Conservation (phyloP, 345 rosid species). For the Sapria himalayana region DNA sequence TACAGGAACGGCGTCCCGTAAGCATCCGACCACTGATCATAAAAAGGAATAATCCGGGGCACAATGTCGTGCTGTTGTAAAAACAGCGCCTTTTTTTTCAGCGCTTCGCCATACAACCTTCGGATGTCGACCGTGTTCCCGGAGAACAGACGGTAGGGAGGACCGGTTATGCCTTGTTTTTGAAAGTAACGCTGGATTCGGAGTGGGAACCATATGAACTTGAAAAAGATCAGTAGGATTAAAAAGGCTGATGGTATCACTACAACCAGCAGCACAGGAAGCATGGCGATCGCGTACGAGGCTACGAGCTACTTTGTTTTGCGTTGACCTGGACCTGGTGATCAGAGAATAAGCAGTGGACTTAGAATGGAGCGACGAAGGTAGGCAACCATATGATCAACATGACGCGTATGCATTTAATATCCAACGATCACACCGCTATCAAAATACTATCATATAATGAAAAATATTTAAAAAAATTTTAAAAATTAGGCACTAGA, state of each 20-base stretch:
- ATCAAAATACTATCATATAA: too few species aligned
- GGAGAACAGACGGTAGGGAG: slow-evolving; percentile 27
- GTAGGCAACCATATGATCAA: too few species aligned
- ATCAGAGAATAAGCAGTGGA: too few species aligned
- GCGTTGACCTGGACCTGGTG: too few species aligned
- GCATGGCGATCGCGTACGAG: too few species aligned
- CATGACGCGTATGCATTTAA: too few species aligned
- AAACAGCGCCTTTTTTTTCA: slow-evolving; percentile 18
- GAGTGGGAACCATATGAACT: slow-evolving; percentile 30
- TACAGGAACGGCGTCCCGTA: slow-evolving; percentile 46
- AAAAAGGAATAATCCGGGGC: slow-evolving; percentile 31
- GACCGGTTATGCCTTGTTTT: slow-evolving; percentile 31
- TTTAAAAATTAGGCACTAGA: too few species aligned
- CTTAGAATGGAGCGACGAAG: too few species aligned
- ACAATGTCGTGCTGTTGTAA: slow-evolving; percentile 21
- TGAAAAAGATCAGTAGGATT: slow-evolving; percentile 12
- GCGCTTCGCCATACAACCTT: slow-evolving; percentile 19
- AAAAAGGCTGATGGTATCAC: slow-evolving; percentile 8
- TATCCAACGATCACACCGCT: too few species aligned
- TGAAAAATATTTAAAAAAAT: too few species aligned
- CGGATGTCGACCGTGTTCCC: slow-evolving; percentile 46
- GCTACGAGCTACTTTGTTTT: too few species aligned
- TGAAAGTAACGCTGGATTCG: slow-evolving; percentile 38
- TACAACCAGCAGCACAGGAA: slow-evolving; percentile 9
- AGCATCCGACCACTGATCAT: slow-evolving; percentile 29